A percentile compares a stretch with the other conserved stretches of the same genome.
These are phyloP conservation scores for Colletotrichum sp. DNA, from an alignment of 2,329 filamentous ascomycete species.

Conservation along the genomic window DNA sequence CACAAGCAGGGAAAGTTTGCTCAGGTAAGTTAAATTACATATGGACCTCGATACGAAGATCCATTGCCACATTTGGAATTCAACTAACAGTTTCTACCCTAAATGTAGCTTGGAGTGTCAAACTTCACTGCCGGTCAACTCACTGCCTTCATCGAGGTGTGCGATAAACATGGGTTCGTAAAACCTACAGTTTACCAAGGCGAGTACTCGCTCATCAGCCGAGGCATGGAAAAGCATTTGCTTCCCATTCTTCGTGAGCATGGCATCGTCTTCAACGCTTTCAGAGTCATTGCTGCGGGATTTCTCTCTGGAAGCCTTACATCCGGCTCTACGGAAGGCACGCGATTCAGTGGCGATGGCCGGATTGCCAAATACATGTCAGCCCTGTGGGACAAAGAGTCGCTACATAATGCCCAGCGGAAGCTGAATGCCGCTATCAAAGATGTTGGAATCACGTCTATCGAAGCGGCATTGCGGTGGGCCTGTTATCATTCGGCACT, in stretches of 20 bases:
- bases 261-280: background rate
- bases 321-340: background rate
- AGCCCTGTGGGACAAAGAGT: background rate
- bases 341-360: background rate
- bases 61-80: background rate
- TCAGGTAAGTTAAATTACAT: background rate
- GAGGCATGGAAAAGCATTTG: background rate
- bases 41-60: background rate
- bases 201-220: background rate
- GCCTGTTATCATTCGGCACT: background rate
- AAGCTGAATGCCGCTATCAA: background rate
- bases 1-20: background rate
- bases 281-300: background rate
- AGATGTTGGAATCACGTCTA: background rate
- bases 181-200: background rate
- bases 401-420: background rate
- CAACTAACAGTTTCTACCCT: background rate
- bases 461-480: background rate
- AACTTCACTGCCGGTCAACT: background rate
- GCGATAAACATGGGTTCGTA: background rate
- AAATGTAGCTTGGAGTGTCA: background rate
- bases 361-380: background rate
- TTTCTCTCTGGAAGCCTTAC: background rate
- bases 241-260: background rate
- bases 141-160: background rate